Conservation (phyloP, 2,329 filamentous ascomycete genomes). For the Pseudocercospora eumusae region DNA sequence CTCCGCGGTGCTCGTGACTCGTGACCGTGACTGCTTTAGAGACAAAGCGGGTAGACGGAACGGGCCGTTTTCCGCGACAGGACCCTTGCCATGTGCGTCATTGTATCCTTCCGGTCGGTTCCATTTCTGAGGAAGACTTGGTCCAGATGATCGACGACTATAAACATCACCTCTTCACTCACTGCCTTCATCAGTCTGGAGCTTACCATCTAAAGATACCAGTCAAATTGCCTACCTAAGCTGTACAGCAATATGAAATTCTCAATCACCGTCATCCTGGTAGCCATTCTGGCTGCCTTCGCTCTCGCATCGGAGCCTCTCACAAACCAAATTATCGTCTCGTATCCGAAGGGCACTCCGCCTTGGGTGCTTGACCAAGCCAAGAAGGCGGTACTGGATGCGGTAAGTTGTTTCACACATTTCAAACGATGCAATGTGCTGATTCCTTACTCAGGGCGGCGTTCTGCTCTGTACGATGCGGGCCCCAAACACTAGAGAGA, state of each 20-base stretch:
- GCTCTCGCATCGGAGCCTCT: constrained; percentile 25
- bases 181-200: background rate
- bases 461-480: constrained; percentile 65
- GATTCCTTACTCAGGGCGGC: constrained; percentile 56
- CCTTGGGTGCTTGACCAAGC: constrained; percentile 68
- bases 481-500: background rate
- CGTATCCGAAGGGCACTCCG: constrained; percentile 70
- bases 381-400: constrained; percentile 15
- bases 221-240: background rate
- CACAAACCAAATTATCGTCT: constrained; percentile 74
- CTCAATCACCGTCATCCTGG: constrained; percentile 29
- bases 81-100: background rate
- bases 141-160: background rate
- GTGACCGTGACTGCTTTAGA: background rate
- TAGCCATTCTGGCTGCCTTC: constrained; percentile 28
- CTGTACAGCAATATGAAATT: constrained; percentile 34
- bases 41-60: background rate
- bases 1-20: background rate
- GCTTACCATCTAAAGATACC: too few relatives aligned
- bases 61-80: background rate
- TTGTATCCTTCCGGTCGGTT: background rate
- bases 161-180: background rate
- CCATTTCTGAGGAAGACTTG: background rate
- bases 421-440: constrained; percentile 21
- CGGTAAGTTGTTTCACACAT: constrained; percentile 30